Evolutionary conservation across 371 early-diverging fungal species (phyloP), one percentile per base, ranked within the genome.

Genomic region (Circinella minor): DNA sequence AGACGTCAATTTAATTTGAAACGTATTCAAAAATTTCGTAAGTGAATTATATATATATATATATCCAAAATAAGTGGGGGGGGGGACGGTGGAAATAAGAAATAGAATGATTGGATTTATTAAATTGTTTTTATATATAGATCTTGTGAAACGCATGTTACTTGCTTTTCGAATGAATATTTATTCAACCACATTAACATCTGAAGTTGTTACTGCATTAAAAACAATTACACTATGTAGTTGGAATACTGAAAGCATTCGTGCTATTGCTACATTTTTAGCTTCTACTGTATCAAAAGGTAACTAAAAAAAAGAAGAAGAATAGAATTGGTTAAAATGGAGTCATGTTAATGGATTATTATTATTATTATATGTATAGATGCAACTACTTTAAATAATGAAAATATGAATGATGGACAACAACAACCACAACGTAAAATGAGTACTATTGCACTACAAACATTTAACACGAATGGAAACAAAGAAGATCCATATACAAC

Each of bases 261-360:
- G 90, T 57, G 80, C 87, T 1, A 69, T 92, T 38, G 90, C 90
- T 14, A 89, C 91, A 0, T 92, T 90, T 74, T 69, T 92, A 13
- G 89, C 91, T 15, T 87, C 90, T 20, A 90, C 91, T 6, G 78
- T 91, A 5, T 87, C 90, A 55, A 87, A 86, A 69, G 80, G 88
- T 86, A 78, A 51, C 8, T 7, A 14, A 5, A 17, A 36, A 39
- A 9, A 13, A 14, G 20, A 8, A 14, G 4, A 3, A 7, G n/a
- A 55, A n/a, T n/a, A n/a, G 3, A 55, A 4, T 18, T 18, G 55
- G 55, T 27, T 27, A 27, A 27, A 27, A 27, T 27, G 27, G 27
- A n/a, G n/a, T n/a, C n/a, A n/a, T n/a, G n/a, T n/a, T n/a, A n/a
- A n/a, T n/a, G n/a, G n/a, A n/a, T n/a, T n/a, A n/a, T n/a, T n/a